A percentile compares a stretch with the other conserved stretches of the same genome.
Conservation (phyloP, 1,284 basidiomycete genomes). For the Trametes hirsuta region DNA sequence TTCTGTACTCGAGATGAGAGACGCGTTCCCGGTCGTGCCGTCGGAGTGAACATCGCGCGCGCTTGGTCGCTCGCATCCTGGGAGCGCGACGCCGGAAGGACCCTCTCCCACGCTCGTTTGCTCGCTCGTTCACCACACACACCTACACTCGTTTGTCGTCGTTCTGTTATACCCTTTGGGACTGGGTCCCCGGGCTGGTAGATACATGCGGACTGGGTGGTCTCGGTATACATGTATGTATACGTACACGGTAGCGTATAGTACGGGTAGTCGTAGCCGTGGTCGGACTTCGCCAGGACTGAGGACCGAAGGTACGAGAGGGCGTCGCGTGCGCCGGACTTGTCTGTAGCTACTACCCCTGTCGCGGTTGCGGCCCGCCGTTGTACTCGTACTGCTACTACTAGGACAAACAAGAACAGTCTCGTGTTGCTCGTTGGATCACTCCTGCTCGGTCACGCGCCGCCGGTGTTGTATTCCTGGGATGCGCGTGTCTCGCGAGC, state of each 20-base stretch:
- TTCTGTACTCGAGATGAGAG: not conserved
- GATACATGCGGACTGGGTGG: too few relatives aligned
- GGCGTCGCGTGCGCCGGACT: too few relatives aligned
- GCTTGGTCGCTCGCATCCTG: not conserved
- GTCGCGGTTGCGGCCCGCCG: too few relatives aligned
- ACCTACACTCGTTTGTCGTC: not conserved
- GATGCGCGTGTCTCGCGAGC: not conserved
- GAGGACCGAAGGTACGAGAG: too few relatives aligned
- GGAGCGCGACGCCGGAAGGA: not conserved
- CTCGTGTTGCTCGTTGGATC: not conserved
- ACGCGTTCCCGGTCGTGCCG: not conserved
- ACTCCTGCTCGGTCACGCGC: not conserved
- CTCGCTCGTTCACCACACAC: not conserved
- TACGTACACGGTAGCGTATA: too few relatives aligned
- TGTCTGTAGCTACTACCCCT: too few relatives aligned
- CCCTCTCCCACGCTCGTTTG: not conserved
- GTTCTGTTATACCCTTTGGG: not conserved
- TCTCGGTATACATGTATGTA: too few relatives aligned
- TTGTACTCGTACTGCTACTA: too few relatives aligned
- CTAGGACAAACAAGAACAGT: too few relatives aligned
- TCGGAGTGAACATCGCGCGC: constrained; percentile 1
- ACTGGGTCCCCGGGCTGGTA: not conserved
- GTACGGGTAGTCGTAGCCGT: too few relatives aligned
- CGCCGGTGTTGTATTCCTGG: not conserved
- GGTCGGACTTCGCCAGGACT: too few relatives aligned